These are phyloP conservation scores for Aspergillus costaricaensis DNA, from an alignment of 2,329 filamentous ascomycete genomes.

Conservation along the genomic window DNA sequence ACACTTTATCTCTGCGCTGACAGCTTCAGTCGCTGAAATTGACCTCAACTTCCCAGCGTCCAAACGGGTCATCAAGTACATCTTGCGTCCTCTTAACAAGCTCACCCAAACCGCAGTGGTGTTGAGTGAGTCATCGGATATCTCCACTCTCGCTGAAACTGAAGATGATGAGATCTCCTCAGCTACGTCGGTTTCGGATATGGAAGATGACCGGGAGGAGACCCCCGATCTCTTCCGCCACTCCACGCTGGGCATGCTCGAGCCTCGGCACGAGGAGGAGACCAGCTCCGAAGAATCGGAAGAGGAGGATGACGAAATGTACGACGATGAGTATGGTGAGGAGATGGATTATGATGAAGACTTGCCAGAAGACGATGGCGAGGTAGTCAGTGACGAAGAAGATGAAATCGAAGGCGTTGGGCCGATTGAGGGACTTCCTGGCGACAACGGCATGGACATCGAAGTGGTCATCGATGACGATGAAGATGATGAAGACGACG, in stretches of 20 bases:
- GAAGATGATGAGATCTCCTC: constrained; percentile 88
- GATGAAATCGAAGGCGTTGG: constrained; percentile 82
- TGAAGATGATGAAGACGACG: constrained; percentile 64
- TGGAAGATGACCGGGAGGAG: constrained; percentile 84
- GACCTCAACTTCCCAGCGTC: constrained; percentile 92
- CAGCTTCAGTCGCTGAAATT: constrained; percentile 89
- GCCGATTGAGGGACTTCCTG: constrained; percentile 63
- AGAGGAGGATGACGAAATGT: constrained; percentile 87
- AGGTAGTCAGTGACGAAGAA: constrained; percentile 85
- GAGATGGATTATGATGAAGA: constrained; percentile 94
- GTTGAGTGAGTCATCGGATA: constrained; percentile 77
- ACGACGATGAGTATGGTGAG: constrained; percentile 82
- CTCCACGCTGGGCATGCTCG: constrained; percentile 91
- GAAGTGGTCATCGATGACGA: constrained; percentile 84
- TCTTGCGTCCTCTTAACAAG: constrained; percentile 83
- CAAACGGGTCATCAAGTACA: constrained; percentile 94
- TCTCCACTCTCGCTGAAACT: constrained; percentile 66
- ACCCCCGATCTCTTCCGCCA: constrained; percentile 97
- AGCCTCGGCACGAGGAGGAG: constrained; percentile 77
- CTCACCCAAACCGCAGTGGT: constrained; percentile 84
- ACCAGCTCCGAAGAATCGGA: constrained; percentile 70
- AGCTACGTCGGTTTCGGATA: constrained; percentile 83
- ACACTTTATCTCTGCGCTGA: constrained; percentile 85
- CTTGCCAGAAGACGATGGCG: constrained; percentile 74
- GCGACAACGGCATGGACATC: constrained; percentile 67